phyloP scores from a whole-genome alignment of 352 stramenopile genomes.

The Phytophthora citrophthora region DNA sequence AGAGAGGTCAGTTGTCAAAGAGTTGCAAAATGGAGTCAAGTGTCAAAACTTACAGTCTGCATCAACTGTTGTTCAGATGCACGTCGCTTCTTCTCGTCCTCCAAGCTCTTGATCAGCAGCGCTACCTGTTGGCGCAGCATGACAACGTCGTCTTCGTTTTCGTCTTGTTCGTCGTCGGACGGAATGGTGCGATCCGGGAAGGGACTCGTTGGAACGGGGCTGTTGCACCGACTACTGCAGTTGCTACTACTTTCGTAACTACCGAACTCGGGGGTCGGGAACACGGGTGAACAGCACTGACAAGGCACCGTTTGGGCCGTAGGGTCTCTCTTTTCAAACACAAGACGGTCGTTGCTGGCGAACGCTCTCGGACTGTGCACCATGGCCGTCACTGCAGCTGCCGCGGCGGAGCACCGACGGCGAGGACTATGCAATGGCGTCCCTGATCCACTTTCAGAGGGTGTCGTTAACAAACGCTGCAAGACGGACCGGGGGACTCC shows the following conservation, averaged over 20 bases:
- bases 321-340: slow-evolving; percentile 25
- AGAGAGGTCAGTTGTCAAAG: not conserved
- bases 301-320: slow-evolving; percentile 28
- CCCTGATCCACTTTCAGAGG: slow-evolving; percentile 11
- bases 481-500: slow-evolving; percentile 37
- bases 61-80: slow-evolving; percentile 70
- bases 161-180: slow-evolving; percentile 40
- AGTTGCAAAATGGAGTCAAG: slow-evolving; percentile 1
- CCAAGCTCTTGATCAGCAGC: slow-evolving; percentile 61
- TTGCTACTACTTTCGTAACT: slow-evolving; percentile 36
- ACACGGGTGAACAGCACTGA: slow-evolving; percentile 30
- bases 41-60: slow-evolving; percentile 49
- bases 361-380: slow-evolving; percentile 43
- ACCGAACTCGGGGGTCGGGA: slow-evolving; percentile 25
- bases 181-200: slow-evolving; percentile 31
- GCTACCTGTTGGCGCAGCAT: slow-evolving; percentile 64
- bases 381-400: slow-evolving; percentile 36
- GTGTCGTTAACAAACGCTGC: slow-evolving; percentile 27
- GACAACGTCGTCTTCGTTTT: slow-evolving; percentile 40
- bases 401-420: slow-evolving; percentile 41
- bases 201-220: slow-evolving; percentile 26
- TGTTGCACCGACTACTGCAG: slow-evolving; percentile 36
- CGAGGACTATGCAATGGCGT: slow-evolving; percentile 33
- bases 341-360: slow-evolving; percentile 24
- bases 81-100: slow-evolving; percentile 74